Conservation (phyloP, 345 rosid species). For the Dipteronia sinensis region DNA sequence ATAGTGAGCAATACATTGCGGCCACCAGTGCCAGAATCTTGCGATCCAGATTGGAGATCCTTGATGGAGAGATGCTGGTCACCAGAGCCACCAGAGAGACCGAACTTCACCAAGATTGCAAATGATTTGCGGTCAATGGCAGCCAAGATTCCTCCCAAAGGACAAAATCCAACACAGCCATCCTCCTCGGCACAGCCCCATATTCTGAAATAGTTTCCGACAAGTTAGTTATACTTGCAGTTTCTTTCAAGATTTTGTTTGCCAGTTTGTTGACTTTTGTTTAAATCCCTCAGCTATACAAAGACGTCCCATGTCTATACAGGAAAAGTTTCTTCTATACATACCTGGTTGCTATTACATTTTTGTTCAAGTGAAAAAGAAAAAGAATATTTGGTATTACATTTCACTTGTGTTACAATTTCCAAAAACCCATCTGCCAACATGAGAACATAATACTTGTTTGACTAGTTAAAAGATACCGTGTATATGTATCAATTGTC, state of each 20-base stretch:
- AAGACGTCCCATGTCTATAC: neutral
- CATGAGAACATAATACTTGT: no score
- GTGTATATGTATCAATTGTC: neutral
- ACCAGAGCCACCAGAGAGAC: slow-evolving; percentile 66
- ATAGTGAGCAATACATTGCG: slow-evolving; percentile 72
- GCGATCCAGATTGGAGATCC: slow-evolving; percentile 62
- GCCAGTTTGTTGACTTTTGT: slow-evolving; percentile 2
- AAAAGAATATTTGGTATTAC: neutral
- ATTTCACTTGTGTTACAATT: neutral
- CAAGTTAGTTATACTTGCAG: neutral
- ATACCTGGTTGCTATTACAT: neutral
- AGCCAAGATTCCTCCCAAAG: slow-evolving; percentile 47
- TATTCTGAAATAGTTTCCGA: slow-evolving; percentile 17
- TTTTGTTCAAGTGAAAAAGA: neutral
- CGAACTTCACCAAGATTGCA: slow-evolving; percentile 58
- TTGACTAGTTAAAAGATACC: neutral
- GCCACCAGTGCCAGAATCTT: slow-evolving; percentile 56
- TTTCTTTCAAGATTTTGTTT: neutral
- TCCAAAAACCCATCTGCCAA: neutral
- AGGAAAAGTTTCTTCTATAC: neutral
- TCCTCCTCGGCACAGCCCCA: slow-evolving; percentile 20
- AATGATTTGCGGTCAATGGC: slow-evolving; percentile 54
- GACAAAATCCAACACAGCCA: slow-evolving; percentile 39
- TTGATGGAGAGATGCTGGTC: slow-evolving; percentile 83
- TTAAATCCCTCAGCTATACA: neutral